Conservation (phyloP, 1,139 yeast species). For the Candida dubliniensis region DNA sequence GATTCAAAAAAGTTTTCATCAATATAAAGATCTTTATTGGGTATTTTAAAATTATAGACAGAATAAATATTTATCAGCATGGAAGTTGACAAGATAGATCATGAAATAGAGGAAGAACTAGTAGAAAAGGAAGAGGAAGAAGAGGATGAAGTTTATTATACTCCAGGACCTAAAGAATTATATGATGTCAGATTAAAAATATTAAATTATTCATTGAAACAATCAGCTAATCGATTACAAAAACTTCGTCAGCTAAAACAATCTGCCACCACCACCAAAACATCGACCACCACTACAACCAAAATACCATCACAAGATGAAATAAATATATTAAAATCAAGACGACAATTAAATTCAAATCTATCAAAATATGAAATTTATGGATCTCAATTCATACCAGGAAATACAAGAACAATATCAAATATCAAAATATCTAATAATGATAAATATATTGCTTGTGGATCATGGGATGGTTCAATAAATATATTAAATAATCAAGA, state of each 20-base stretch:
- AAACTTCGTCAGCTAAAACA: constrained; percentile 18
- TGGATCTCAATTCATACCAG: constrained; percentile 69
- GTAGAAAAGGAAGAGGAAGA: constrained; percentile 41
- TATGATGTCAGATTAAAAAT: constrained; percentile 54
- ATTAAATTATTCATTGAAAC: constrained; percentile 48
- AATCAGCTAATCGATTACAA: constrained; percentile 44
- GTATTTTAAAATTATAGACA: too few species aligned
- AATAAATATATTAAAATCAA: constrained; percentile 28
- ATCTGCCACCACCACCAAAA: background rate
- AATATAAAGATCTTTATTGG: too few species aligned
- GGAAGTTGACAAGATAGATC: constrained; percentile 13
- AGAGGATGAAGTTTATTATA: constrained; percentile 78
- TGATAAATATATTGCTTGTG: constrained; percentile 51
- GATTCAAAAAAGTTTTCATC: too few species aligned
- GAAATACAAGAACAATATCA: constrained; percentile 67
- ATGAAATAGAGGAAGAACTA: constrained; percentile 19
- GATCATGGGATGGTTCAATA: constrained; percentile 84
- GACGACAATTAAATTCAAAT: constrained; percentile 46
- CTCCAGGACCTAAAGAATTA: constrained; percentile 70
- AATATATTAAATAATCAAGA: constrained; percentile 33
- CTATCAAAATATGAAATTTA: constrained; percentile 44
- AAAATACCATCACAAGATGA: too few species aligned
- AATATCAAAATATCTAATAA: constrained; percentile 48
- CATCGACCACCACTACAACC: too few species aligned
- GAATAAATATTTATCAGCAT: too few species aligned